Conservation (phyloP, 225 moss, liverwort and hornwort genomes). For the Physcomitrium patens region DNA sequence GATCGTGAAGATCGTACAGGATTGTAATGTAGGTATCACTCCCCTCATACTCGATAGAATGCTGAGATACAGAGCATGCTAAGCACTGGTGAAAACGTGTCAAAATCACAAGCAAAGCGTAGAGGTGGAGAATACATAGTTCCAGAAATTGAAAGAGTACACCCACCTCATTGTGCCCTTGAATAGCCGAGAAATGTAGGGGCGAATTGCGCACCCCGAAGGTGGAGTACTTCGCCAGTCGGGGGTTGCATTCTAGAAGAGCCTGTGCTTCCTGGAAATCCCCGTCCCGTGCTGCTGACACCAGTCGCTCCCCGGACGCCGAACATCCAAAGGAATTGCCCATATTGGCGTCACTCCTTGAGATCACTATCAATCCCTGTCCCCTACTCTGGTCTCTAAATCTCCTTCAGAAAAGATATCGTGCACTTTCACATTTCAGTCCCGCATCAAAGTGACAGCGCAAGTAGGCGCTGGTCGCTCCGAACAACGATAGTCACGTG, state of each 20-base stretch:
- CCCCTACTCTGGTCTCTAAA: conserved; percentile 23
- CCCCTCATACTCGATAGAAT: neutral
- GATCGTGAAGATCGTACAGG: too few species aligned
- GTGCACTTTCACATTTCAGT: conserved; percentile 8
- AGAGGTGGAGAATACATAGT: neutral
- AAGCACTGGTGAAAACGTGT: neutral
- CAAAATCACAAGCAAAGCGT: conserved; percentile 15
- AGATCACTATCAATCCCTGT: conserved; percentile 1
- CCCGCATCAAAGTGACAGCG: neutral
- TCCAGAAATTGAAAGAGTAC: conserved; percentile 12
- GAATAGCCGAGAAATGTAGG: conserved; percentile 93
- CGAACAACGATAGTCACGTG: conserved; percentile 22
- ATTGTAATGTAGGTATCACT: neutral
- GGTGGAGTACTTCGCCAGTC: conserved; percentile 91
- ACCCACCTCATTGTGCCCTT: conserved; percentile 90
- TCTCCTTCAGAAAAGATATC: conserved; percentile 24
- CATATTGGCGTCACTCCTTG: conserved; percentile 46
- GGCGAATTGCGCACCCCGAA: conserved; percentile 97
- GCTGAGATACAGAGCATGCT: conserved; percentile 3
- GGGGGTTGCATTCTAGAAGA: conserved; percentile 90
- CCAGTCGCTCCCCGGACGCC: conserved; percentile 95
- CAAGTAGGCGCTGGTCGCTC: neutral
- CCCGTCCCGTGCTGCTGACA: conserved; percentile 95
- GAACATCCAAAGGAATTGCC: conserved; percentile 98
- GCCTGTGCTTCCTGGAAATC: conserved; percentile 97